Evolutionary conservation across 192 early-diverging fungal genomes (phyloP), one percentile per base, ranked within the genome.

Genomic region (Gamsiella multidivaricata): DNA sequence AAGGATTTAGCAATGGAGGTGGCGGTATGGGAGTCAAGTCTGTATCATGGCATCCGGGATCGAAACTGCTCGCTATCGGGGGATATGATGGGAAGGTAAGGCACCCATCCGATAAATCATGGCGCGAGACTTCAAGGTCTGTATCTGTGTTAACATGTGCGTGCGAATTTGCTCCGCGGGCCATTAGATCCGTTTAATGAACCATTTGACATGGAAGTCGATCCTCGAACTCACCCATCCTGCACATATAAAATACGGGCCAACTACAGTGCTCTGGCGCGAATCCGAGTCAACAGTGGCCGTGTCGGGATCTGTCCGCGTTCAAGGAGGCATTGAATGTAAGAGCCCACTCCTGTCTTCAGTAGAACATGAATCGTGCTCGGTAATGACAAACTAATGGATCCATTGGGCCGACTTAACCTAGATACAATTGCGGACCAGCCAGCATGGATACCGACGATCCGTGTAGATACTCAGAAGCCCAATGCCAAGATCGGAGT

Each of bases 31-130:
- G 95, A 15, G 89, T 97, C 52, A 95, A 94, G 79, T 69, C 76
- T 25, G 81, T 89, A 1, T 58, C 58, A 3, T 97, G 95, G 95
- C 89, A 90, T 33, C 93, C 92, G 17, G 84, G 84, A 0, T 82
- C 83, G 32, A 91, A 96, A 64, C 85, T 95, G 43, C 54, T 97
- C 17, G 95, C 94, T 5, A 55, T 97, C 36, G 93, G 92, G n/a
- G 89, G 92, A 62, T 97, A 90, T 70, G 95, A 97, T 70, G 86
- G 93, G 76, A 91, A 92, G 82, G 93, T 94, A 46, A 46, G 17
- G n/a, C n/a, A 18, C 45, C n/a, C n/a, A n/a, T n/a, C n/a, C n/a
- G n/a, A n/a, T n/a, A n/a, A n/a, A n/a, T n/a, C n/a, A n/a, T n/a
- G n/a, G n/a, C 6, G n/a, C 14, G n/a, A 12, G 37, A 41, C 5